Base-by-base conservation (phyloP, 1,284 basidiomycete genomes). In the Boletus mariae region DNA sequence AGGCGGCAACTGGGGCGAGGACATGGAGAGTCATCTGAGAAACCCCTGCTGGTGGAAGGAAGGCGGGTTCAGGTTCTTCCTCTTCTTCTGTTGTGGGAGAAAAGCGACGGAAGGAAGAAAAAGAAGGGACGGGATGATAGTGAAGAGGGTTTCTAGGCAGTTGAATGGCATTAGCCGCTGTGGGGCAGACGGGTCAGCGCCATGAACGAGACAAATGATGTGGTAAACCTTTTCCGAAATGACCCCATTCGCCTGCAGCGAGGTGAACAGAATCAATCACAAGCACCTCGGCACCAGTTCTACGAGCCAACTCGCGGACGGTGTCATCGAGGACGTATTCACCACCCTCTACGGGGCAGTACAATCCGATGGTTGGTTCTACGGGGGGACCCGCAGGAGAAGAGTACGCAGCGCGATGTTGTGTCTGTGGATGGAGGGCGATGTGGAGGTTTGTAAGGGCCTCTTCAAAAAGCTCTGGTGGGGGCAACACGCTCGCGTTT, bases 261-360 rank as follows among this genome's bases (percentile, higher is more conserved):
- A 94, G 75, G 54, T 93, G 90, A 10, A 88, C 81, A 0, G 84
- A 77, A 68, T 95, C 92, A 48, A 95, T 65, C 11, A 92, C 82
- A 15, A 94, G 75, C 5, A 94, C 85, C 58, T 94, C 92, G 15
- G 91, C 82, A 29, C 79, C 80, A 3, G 85, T 83, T 54, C 80
- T 77, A 41, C 79, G 77, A 2, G 90, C 90, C 56, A 94, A 73
- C 63, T 90, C 86, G 44, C 79, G 75, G 15, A 94, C 84, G 1
- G 90, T 90, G 32, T 83, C 80, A 61, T 90, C 84, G 29, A 94
- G 77, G 40, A 94, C 78, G 65, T 87, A 80, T 55, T 86, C 82
- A 2, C 84, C 85, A n/a, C 86, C 92, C 72, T 94, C 92, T 53
- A 94, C 87, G 3, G 92, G 92, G 59, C 87, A 91, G 63, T 90